These are phyloP conservation scores for Phyllosticta capitalensis DNA, from an alignment of 2,329 filamentous ascomycete genomes.

Conservation along the genomic window DNA sequence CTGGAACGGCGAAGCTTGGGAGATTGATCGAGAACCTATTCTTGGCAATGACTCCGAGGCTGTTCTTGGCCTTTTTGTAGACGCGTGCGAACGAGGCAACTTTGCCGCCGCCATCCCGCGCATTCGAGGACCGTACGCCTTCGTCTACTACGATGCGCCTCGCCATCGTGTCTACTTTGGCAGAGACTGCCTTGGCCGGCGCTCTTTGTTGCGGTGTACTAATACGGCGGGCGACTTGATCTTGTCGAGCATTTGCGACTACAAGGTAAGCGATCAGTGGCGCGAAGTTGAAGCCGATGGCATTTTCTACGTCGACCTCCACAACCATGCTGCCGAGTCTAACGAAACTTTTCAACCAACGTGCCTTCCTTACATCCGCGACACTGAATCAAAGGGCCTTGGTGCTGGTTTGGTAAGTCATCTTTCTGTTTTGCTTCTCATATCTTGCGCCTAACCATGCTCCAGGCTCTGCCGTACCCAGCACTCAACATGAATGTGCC, in stretches of 20 bases:
- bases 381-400: neutral
- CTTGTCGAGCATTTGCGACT: conserved; percentile 62
- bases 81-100: conserved; percentile 12
- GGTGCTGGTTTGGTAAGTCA: neutral
- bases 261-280: conserved; percentile 43
- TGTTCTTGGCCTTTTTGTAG: conserved; percentile 53
- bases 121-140: conserved; percentile 68
- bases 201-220: conserved; percentile 59
- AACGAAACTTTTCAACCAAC: neutral
- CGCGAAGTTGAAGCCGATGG: conserved; percentile 77
- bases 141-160: conserved; percentile 66
- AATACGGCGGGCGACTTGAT: conserved; percentile 44
- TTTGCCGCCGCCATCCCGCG: conserved; percentile 19
- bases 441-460: neutral
- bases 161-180: conserved; percentile 64
- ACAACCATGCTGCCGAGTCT: neutral
- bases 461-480: conserved; percentile 4
- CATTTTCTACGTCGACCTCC: conserved; percentile 59
- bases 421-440: neutral
- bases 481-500: neutral
- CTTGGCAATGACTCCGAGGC: conserved; percentile 67
- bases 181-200: conserved; percentile 75
- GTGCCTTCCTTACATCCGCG: conserved; percentile 1
- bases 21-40: conserved; percentile 49
- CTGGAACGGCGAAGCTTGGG: conserved; percentile 98